Evolutionary conservation across 1,139 yeast species (phyloP).

Genomic region (Spathaspora sp.): DNA sequence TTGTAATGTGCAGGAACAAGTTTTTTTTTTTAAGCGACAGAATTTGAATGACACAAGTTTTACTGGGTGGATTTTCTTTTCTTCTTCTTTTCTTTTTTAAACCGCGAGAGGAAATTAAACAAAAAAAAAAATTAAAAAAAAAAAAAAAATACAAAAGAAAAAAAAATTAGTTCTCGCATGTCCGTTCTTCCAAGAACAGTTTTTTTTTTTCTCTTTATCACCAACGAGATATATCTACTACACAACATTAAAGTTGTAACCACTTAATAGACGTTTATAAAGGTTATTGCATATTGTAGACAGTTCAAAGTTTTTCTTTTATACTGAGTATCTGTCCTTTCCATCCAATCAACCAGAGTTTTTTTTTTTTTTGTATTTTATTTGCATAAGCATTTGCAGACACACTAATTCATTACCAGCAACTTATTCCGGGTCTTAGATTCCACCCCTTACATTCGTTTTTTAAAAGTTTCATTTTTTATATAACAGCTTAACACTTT

Average conservation of each 20-base stretch:
- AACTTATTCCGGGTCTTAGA: not conserved
- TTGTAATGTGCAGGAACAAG: not conserved
- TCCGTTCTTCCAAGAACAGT: not conserved
- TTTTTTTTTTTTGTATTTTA: not conserved
- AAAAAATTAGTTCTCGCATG: not conserved
- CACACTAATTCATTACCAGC: not conserved
- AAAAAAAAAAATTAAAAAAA: no score
- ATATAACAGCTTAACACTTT: not conserved
- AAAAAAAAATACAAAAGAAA: no score
- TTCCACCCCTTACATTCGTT: not conserved
- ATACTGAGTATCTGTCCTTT: not conserved
- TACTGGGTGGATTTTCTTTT: not conserved
- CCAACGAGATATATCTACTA: not conserved
- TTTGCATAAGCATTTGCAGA: not conserved
- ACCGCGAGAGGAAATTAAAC: not conserved
- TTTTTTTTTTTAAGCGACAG: not conserved
- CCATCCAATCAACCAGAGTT: not conserved
- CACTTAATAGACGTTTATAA: not conserved
- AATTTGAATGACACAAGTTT: slow-evolving; percentile 1
- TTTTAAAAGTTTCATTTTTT: not conserved
- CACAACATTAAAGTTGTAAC: not conserved
- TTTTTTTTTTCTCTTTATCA: not conserved
- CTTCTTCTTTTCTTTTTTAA: no score
- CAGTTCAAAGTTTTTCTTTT: not conserved
- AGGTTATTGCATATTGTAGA: slow-evolving; percentile 1